Percentiles rank a stretch among this genome's conserved stretches.
Evolutionary conservation across 371 early-diverging fungal species (phyloP).

Genomic region (Zopfochytrium polystomum): DNA sequence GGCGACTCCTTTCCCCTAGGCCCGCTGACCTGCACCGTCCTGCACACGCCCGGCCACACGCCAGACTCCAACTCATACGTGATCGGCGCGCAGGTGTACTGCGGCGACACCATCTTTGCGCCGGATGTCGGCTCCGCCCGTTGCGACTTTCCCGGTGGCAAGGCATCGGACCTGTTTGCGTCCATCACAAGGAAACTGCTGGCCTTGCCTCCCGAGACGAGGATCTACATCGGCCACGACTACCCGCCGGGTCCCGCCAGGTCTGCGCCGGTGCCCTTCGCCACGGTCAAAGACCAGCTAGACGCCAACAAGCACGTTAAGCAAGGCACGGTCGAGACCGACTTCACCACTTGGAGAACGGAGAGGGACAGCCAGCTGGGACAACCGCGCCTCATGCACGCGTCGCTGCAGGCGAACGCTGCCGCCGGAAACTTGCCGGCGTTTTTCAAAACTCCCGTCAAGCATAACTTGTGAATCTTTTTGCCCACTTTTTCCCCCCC

Average conservation of each 20-base stretch:
- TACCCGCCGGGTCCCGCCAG: slow-evolving; percentile 22
- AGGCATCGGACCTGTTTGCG: slow-evolving; percentile 17
- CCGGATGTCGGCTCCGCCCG: slow-evolving; percentile 38
- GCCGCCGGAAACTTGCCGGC: slow-evolving; percentile 23
- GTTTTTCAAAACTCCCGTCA: slow-evolving; percentile 14
- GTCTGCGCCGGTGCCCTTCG: not conserved
- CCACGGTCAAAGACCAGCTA: slow-evolving; percentile 19
- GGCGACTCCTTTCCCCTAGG: slow-evolving; percentile 23
- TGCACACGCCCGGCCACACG: slow-evolving; percentile 34
- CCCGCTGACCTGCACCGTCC: not conserved
- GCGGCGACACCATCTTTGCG: slow-evolving; percentile 33
- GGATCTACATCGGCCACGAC: slow-evolving; percentile 32
- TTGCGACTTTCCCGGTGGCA: slow-evolving; percentile 37
- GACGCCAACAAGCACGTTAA: slow-evolving; percentile 27
- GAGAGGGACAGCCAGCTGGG: slow-evolving; percentile 26
- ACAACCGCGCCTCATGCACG: slow-evolving; percentile 25
- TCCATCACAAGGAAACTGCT: slow-evolving; percentile 6
- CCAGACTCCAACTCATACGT: slow-evolving; percentile 19
- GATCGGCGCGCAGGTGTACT: slow-evolving; percentile 27
- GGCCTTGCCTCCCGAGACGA: slow-evolving; percentile 7
- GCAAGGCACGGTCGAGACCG: slow-evolving; percentile 3
- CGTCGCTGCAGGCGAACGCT: slow-evolving; percentile 30
- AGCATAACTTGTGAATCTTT: too few relatives aligned
- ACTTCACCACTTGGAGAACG: slow-evolving; percentile 24
- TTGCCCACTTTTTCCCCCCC: too few relatives aligned